Base-by-base conservation (phyloP, 164 flowering plant genomes). In the Tetracentron sinense region DNA sequence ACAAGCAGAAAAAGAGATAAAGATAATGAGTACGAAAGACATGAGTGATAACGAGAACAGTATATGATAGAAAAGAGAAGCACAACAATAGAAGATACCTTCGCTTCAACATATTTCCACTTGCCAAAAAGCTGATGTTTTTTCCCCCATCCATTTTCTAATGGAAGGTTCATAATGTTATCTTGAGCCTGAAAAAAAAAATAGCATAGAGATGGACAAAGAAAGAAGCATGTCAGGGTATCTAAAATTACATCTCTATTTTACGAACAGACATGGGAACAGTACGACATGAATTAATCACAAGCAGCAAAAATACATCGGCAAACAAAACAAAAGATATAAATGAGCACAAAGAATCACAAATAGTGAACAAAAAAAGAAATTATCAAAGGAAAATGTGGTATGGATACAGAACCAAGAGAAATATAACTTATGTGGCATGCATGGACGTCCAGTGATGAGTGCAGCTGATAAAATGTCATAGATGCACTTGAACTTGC, bases 31-130 rank as follows among this genome's bases (percentile, higher is more conserved):
- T 1, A 33, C 19, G 49, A 33, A 15, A 29, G 21, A 51, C 7
- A 61, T 29, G 0, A 38, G 22, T 47, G 20, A 64, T 10, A 14
- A 42, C 19, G 17, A 59, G 22, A 21, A 63, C 0, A 30, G 25
- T 17, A 7, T n/a, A 58, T 10, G 2, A 28, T 23, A 12, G 4
- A 17, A 58, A 21, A 42, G 23, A 52, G 4, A 44, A 47, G 33
- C 10, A 30, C 14, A 25, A 54, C 27, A 14, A 35, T 8, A 58
- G 28, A 56, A 47, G 22, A 63, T 79, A 93, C 98, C 98, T 86
- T 91, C n/a, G 96, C 91, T 83, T 94, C 99, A 68, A 75, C 63
- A 74, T 79, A 67, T 73, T 89, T 91, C 97, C 97, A 91, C 74
- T 86, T 89, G 30, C 91, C 79, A 55, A 78, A 89, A 29, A 77